Percentiles rank a stretch among this genome's conserved stretches.
Evolutionary conservation across 2,329 filamentous ascomycete genomes (phyloP).

Genomic region (Albophoma yamanashiensis): DNA sequence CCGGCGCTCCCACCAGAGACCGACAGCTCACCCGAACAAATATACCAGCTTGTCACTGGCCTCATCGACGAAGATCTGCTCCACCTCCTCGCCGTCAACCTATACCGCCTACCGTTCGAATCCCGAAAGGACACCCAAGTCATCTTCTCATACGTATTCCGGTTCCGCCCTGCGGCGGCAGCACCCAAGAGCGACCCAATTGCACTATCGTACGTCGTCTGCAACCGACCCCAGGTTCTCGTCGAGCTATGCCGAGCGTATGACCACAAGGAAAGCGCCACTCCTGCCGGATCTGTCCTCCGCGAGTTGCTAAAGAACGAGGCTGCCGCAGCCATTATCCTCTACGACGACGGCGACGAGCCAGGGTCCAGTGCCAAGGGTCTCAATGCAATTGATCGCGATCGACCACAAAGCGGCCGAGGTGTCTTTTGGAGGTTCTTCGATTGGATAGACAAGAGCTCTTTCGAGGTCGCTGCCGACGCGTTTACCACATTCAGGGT

Average conservation of each 20-base stretch:
- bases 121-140: slow-evolving; percentile 91
- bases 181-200: slow-evolving; percentile 65
- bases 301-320: slow-evolving; percentile 85
- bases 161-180: slow-evolving; percentile 65
- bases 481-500: slow-evolving; percentile 96
- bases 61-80: slow-evolving; percentile 87
- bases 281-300: slow-evolving; percentile 80
- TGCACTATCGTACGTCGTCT: slow-evolving; percentile 80
- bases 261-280: slow-evolving; percentile 81
- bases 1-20: slow-evolving; percentile 44
- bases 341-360: slow-evolving; percentile 79
- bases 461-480: slow-evolving; percentile 93
- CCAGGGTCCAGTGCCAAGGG: slow-evolving; percentile 64
- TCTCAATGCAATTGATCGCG: slow-evolving; percentile 65
- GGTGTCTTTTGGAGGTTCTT: slow-evolving; percentile 98
- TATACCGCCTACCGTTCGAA: slow-evolving; percentile 86
- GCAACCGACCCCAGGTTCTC: slow-evolving; percentile 76
- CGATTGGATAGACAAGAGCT: slow-evolving; percentile 91
- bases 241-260: slow-evolving; percentile 85
- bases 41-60: slow-evolving; percentile 73
- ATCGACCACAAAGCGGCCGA: slow-evolving; percentile 62
- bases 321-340: slow-evolving; percentile 76
- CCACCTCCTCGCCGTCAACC: slow-evolving; percentile 68
- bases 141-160: slow-evolving; percentile 90
- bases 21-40: slow-evolving; percentile 78